Evolutionary conservation across 225 moss, liverwort and hornwort genomes (phyloP).

Genomic region (Rhytidiadelphus loreus): DNA sequence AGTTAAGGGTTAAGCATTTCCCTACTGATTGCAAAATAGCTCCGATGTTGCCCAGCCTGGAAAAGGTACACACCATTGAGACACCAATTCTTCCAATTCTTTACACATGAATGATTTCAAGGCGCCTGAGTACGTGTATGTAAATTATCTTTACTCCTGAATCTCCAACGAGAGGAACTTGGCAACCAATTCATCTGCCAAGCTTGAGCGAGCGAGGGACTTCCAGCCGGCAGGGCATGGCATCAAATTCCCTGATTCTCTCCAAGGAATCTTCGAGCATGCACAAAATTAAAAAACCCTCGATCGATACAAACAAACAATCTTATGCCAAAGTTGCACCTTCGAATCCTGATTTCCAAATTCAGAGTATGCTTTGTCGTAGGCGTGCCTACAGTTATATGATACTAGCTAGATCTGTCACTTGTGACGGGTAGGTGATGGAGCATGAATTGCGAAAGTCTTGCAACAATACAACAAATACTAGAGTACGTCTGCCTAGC

Average conservation of each 20-base stretch:
- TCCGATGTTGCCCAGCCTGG: not conserved
- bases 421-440: not conserved
- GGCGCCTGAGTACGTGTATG: too few relatives aligned
- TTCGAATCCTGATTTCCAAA: not conserved
- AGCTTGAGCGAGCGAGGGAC: not conserved
- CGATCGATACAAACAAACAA: not conserved
- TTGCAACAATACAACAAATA: too few relatives aligned
- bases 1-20: too few relatives aligned
- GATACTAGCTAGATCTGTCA: not conserved
- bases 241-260: not conserved
- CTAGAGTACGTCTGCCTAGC: not conserved
- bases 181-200: not conserved
- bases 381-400: not conserved
- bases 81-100: not conserved
- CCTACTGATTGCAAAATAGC: not conserved
- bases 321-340: not conserved
- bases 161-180: not conserved
- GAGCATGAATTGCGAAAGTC: not conserved
- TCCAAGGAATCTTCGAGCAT: not conserved
- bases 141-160: not conserved
- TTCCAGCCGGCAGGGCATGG: not conserved
- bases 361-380: not conserved
- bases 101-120: not conserved
- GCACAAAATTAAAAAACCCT: too few relatives aligned
- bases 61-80: too few relatives aligned